Percentiles rank a stretch among this genome's conserved stretches.
phyloP scores from a whole-genome alignment of 2,329 filamentous ascomycete species.

The Orbilia brochopaga region DNA sequence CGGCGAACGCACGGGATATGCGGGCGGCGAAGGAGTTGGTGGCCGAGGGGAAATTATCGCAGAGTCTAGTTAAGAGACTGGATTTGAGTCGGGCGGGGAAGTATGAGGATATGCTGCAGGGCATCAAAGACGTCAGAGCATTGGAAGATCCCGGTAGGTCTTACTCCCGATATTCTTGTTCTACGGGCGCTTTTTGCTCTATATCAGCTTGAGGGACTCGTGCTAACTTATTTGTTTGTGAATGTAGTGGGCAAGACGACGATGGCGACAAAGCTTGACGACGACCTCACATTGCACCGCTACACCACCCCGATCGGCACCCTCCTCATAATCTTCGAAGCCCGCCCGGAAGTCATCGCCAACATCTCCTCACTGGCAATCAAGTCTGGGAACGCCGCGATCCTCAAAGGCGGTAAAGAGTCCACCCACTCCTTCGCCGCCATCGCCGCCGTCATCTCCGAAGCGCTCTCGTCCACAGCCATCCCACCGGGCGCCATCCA shows the following conservation, averaged over 20 bases:
- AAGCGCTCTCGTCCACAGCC: conserved; percentile 72
- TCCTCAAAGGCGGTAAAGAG: conserved; percentile 96
- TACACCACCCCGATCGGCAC: conserved; percentile 95
- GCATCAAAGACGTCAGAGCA: conserved; percentile 83
- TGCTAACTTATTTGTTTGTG: conserved; percentile 30
- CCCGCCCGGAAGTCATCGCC: conserved; percentile 94
- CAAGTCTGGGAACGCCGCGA: conserved; percentile 96
- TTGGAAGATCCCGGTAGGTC: conserved; percentile 82
- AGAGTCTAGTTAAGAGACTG: conserved; percentile 79
- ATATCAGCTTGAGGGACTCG: conserved; percentile 23
- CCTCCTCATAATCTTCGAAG: conserved; percentile 98
- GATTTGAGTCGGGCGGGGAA: conserved; percentile 87
- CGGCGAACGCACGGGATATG: conserved; percentile 84
- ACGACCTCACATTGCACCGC: conserved; percentile 81
- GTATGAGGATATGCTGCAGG: conserved; percentile 97
- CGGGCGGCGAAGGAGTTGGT: conserved; percentile 75
- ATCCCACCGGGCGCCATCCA: conserved; percentile 90
- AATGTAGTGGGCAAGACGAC: conserved; percentile 78
- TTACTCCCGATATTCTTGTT: conserved; percentile 5
- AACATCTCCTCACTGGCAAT: conserved; percentile 96
- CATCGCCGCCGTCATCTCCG: conserved; percentile 83
- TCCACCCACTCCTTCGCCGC: conserved; percentile 93
- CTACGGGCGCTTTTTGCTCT: neutral
- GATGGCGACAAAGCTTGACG: conserved; percentile 82
- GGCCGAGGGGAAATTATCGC: conserved; percentile 74